These are phyloP conservation scores for Cordyceps farinosa DNA, from an alignment of 2,329 filamentous ascomycete genomes.

Conservation along the genomic window DNA sequence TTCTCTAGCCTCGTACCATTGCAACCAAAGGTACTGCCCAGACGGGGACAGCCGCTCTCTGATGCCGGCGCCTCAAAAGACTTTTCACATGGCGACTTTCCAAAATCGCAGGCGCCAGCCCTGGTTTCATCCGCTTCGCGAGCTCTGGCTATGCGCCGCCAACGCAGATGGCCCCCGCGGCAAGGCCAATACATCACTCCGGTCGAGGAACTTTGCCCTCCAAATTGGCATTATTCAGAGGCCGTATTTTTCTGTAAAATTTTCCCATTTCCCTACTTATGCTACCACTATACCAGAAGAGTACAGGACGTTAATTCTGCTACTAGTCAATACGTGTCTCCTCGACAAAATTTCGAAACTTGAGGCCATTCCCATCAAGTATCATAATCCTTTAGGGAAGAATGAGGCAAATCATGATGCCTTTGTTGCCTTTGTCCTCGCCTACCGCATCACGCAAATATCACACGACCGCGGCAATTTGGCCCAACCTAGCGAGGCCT, in stretches of 20 bases:
- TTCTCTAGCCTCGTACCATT: not conserved
- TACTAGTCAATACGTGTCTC: not conserved
- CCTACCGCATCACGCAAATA: slow-evolving; percentile 1
- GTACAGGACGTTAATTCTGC: not conserved
- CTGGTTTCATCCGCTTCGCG: not conserved
- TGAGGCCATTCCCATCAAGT: slow-evolving; percentile 1
- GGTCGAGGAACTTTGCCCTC: not conserved
- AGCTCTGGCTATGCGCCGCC: not conserved
- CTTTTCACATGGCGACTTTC: not conserved
- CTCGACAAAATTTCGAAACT: not conserved
- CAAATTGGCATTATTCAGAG: slow-evolving; percentile 3
- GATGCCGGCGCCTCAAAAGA: not conserved
- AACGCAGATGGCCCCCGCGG: not conserved
- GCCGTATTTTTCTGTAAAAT: not conserved
- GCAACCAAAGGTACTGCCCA: not conserved
- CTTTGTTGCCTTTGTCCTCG: slow-evolving; percentile 2
- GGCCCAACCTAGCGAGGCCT: not conserved
- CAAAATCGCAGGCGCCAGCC: not conserved
- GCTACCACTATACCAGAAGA: not conserved
- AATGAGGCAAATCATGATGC: slow-evolving; percentile 1
- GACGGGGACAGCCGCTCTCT: not conserved
- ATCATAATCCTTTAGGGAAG: not conserved
- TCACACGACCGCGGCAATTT: not conserved
- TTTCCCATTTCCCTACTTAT: not conserved
- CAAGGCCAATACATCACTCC: not conserved